A percentile compares a stretch with the other conserved stretches of the same genome.
Conservation (phyloP, 2,329 filamentous ascomycete genomes). For the Blastomyces parvus region DNA sequence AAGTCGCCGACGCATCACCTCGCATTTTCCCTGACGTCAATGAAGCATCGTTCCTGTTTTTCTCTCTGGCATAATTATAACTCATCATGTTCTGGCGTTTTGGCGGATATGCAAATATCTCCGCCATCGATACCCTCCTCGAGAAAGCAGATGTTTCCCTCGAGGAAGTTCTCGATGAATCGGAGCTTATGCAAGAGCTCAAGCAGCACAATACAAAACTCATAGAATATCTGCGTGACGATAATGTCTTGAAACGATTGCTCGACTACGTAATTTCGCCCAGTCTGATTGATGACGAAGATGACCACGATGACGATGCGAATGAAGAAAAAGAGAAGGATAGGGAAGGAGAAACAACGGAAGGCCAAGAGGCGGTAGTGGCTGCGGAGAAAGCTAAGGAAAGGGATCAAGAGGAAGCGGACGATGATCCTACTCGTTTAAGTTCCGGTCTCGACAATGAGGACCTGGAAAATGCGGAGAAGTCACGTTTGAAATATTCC, state of each 20-base stretch:
- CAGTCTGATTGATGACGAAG: slow-evolving; percentile 43
- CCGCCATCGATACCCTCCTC: slow-evolving; percentile 90
- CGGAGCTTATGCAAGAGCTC: slow-evolving; percentile 91
- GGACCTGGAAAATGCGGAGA: slow-evolving; percentile 66
- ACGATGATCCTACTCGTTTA: slow-evolving; percentile 35
- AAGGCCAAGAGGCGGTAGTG: slow-evolving; percentile 21
- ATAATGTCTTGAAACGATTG: slow-evolving; percentile 71
- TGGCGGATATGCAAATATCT: slow-evolving; percentile 96
- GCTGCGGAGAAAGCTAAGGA: slow-evolving; percentile 13
- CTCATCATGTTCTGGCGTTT: slow-evolving; percentile 98
- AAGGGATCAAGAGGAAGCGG: slow-evolving; percentile 29
- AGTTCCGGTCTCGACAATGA: slow-evolving; percentile 26
- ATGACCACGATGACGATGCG: slow-evolving; percentile 45
- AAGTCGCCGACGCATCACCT: neutral
- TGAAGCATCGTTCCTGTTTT: slow-evolving; percentile 6
- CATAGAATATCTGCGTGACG: slow-evolving; percentile 87
- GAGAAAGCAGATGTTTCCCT: slow-evolving; percentile 91
- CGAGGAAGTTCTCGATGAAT: slow-evolving; percentile 92
- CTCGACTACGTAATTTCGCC: slow-evolving; percentile 88
- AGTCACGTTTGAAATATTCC: slow-evolving; percentile 85
- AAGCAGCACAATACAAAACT: slow-evolving; percentile 98
- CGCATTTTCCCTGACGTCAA: slow-evolving; percentile 4
- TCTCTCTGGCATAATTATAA: slow-evolving; percentile 18
- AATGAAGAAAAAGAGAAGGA: slow-evolving; percentile 31
- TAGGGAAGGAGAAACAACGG: slow-evolving; percentile 24